phyloP scores from a whole-genome alignment of 2,329 filamentous ascomycete genomes.

The Nemania sp. region DNA sequence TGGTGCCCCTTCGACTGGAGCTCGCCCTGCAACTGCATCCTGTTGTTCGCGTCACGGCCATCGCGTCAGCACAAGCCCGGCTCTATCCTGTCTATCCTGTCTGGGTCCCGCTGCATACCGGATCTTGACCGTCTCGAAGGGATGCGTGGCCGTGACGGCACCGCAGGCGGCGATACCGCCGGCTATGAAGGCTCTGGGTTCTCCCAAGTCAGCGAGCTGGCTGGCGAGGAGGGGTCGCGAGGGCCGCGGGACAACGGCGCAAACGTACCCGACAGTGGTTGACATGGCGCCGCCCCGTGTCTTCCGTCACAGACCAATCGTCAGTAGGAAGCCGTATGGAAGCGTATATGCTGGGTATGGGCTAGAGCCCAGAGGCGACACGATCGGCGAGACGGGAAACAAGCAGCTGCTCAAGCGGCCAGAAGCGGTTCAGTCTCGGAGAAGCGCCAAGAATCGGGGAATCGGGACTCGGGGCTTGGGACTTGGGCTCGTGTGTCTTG shows the following conservation, averaged over 20 bases:
- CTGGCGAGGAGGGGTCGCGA: not conserved
- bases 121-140: slow-evolving; percentile 99
- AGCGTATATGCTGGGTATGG: not conserved
- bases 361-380: not conserved
- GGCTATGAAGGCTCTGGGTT: slow-evolving; percentile 79
- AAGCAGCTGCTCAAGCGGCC: slow-evolving; percentile 10
- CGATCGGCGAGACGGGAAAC: not conserved
- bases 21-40: slow-evolving; percentile 95
- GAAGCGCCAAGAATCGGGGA: slow-evolving; percentile 6
- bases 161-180: slow-evolving; percentile 97
- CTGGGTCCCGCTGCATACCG: slow-evolving; percentile 59
- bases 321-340: not conserved
- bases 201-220: slow-evolving; percentile 6
- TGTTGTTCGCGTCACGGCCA: slow-evolving; percentile 43
- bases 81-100: not conserved
- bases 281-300: slow-evolving; percentile 35
- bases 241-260: slow-evolving; percentile 2
- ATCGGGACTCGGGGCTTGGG: not conserved
- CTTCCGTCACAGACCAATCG: slow-evolving; percentile 23
- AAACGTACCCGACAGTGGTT: slow-evolving; percentile 39
- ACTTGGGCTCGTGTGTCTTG: too few species aligned
- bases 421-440: slow-evolving; percentile 25
- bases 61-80: slow-evolving; percentile 20
- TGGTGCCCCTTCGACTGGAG: slow-evolving; percentile 85
- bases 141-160: slow-evolving; percentile 95